phyloP scores from a whole-genome alignment of 345 rosid species.

The Populus davidiana region DNA sequence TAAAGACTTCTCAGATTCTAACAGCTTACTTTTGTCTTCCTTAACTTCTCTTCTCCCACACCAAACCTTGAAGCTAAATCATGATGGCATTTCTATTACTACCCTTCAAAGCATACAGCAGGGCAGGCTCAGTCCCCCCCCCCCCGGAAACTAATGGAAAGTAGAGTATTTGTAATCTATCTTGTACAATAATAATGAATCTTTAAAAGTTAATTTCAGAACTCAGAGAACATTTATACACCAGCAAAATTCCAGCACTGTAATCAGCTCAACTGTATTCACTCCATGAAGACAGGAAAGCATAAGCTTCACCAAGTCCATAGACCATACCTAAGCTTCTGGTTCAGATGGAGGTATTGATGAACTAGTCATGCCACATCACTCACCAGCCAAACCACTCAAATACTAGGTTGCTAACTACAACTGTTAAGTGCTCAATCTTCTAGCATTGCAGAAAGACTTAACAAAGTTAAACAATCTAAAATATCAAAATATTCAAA shows the following conservation, averaged over 20 bases:
- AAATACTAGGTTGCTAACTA: neutral
- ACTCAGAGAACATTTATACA: neutral
- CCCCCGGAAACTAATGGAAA: neutral
- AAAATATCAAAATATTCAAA: too few species aligned
- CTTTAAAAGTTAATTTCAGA: neutral
- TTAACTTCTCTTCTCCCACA: neutral
- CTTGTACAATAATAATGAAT: too few species aligned
- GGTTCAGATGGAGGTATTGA: too few species aligned
- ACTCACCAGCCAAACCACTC: neutral
- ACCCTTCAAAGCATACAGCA: neutral
- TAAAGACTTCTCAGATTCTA: too few species aligned
- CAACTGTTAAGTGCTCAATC: neutral
- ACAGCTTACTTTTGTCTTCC: neutral
- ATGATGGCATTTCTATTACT: neutral
- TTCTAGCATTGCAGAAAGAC: neutral
- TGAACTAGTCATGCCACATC: neutral
- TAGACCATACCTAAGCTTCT: too few species aligned
- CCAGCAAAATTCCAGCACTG: neutral
- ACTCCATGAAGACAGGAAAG: neutral
- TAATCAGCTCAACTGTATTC: neutral
- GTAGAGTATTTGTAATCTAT: neutral
- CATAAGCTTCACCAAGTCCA: too few species aligned
- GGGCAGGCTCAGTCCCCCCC: neutral
- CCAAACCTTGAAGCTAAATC: neutral
- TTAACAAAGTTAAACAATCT: neutral